Percentiles rank a stretch among this genome's conserved stretches.
Conservation (phyloP, 352 stramenopile species). For the Blastocystis sp. region DNA sequence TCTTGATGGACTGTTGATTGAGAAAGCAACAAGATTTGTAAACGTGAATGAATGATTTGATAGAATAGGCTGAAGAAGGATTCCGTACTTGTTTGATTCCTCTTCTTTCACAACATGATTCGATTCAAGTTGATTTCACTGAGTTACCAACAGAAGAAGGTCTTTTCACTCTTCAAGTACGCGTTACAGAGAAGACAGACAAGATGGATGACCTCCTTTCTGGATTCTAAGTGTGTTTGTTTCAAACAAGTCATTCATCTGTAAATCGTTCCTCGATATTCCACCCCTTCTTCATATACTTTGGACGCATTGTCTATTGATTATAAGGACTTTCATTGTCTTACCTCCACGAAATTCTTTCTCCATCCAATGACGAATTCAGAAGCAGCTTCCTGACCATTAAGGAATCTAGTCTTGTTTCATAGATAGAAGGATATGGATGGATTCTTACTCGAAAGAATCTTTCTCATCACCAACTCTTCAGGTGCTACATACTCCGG, state of each 20-base stretch:
- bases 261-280: conserved; percentile 43
- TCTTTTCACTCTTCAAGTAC: not conserved
- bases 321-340: not conserved
- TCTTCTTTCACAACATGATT: not conserved
- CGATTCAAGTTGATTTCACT: conserved; percentile 33
- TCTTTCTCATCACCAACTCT: conserved; percentile 16
- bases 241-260: not conserved
- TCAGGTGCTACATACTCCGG: conserved; percentile 15
- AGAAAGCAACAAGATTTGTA: conserved; percentile 11
- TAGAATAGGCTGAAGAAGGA: conserved; percentile 9
- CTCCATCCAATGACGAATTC: conserved; percentile 54
- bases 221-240: conserved; percentile 10
- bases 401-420: not conserved
- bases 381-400: not conserved
- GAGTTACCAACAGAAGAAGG: conserved; percentile 17
- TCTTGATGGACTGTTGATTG: not conserved
- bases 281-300: conserved; percentile 53
- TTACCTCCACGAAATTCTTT: conserved; percentile 50
- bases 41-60: not conserved
- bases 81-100: conserved; percentile 22
- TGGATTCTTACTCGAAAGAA: not conserved
- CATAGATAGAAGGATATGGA: conserved; percentile 4
- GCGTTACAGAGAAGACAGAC: not conserved
- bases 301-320: conserved; percentile 30
- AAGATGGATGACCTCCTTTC: conserved; percentile 17